Evolutionary conservation across 1,284 basidiomycete species (phyloP).

Genomic region (Stereum hirsutum): DNA sequence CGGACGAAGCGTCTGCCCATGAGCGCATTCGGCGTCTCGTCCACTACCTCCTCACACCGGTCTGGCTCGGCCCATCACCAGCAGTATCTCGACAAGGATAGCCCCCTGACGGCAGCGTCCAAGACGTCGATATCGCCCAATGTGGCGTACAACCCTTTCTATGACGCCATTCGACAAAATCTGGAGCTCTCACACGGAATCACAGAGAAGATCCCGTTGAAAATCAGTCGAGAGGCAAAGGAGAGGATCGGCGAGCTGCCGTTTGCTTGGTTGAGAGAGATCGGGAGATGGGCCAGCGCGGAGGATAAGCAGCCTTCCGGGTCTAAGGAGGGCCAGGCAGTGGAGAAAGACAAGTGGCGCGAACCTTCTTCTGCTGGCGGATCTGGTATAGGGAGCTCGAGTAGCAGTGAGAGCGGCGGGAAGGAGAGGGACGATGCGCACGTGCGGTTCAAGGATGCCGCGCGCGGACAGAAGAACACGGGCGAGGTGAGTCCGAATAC

Average conservation of each 20-base stretch:
- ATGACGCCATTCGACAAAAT: conserved; percentile 95
- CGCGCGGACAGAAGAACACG: background rate
- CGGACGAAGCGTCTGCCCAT: conserved; percentile 54
- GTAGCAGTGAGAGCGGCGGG: conserved; percentile 10
- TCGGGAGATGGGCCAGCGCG: conserved; percentile 43
- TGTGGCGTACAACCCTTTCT: conserved; percentile 75
- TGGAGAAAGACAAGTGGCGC: too few relatives aligned
- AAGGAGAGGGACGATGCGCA: conserved; percentile 8
- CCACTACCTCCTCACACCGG: conserved; percentile 34
- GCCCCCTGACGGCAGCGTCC: background rate
- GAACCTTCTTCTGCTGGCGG: conserved; percentile 2
- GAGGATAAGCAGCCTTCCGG: conserved; percentile 9
- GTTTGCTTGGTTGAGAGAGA: conserved; percentile 70
- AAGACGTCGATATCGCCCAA: background rate
- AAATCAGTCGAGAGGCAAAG: conserved; percentile 54
- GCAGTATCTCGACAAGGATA: conserved; percentile 9
- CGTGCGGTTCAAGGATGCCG: background rate
- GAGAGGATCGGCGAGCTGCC: conserved; percentile 70
- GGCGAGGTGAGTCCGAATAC: conserved; percentile 1
- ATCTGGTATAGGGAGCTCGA: conserved; percentile 10
- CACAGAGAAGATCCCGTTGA: conserved; percentile 74
- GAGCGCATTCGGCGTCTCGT: conserved; percentile 51
- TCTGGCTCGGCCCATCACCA: conserved; percentile 11
- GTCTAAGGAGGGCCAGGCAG: conserved; percentile 11
- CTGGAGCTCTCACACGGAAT: conserved; percentile 82